Conservation (phyloP, 306 rosid genomes). For the Bauhinia variegata region DNA sequence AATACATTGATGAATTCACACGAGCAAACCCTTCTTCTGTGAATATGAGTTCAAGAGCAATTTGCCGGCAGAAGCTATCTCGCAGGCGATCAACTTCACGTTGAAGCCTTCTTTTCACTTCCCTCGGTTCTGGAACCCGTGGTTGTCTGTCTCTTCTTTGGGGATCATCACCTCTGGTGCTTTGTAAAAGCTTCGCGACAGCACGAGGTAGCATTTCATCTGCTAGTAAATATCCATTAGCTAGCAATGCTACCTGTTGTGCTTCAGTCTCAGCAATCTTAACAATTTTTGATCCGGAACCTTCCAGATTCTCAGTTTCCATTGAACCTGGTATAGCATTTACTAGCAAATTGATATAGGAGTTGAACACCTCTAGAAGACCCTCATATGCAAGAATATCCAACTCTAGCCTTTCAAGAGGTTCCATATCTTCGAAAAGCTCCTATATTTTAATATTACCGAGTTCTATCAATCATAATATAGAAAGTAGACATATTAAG, state of each 20-base stretch:
- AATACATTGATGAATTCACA: slow-evolving; percentile 63
- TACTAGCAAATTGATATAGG: slow-evolving; percentile 66
- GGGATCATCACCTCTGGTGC: slow-evolving; percentile 50
- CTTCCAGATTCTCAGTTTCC: slow-evolving; percentile 68
- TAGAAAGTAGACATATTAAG: slow-evolving; percentile 4
- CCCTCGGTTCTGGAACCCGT: slow-evolving; percentile 74
- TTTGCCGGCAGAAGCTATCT: slow-evolving; percentile 86
- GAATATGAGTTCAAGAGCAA: slow-evolving; percentile 87
- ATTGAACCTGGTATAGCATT: slow-evolving; percentile 80
- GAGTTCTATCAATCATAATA: slow-evolving; percentile 3
- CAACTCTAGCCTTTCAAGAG: slow-evolving; percentile 74
- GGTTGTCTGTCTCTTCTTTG: slow-evolving; percentile 59
- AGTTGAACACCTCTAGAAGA: slow-evolving; percentile 61
- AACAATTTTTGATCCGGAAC: slow-evolving; percentile 63
- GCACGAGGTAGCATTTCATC: slow-evolving; percentile 89
- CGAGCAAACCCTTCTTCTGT: slow-evolving; percentile 79
- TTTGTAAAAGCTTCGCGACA: slow-evolving; percentile 60
- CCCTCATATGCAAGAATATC: slow-evolving; percentile 76
- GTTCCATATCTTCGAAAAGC: slow-evolving; percentile 70
- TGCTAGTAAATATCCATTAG: slow-evolving; percentile 74
- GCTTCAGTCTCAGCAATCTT: slow-evolving; percentile 82
- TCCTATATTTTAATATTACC: slow-evolving; percentile 55
- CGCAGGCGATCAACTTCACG: slow-evolving; percentile 77
- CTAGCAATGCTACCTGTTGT: slow-evolving; percentile 76
- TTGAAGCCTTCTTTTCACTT: slow-evolving; percentile 69